These are phyloP conservation scores for Microcera coccophila DNA, from an alignment of 2,329 filamentous ascomycete genomes.

Conservation along the genomic window DNA sequence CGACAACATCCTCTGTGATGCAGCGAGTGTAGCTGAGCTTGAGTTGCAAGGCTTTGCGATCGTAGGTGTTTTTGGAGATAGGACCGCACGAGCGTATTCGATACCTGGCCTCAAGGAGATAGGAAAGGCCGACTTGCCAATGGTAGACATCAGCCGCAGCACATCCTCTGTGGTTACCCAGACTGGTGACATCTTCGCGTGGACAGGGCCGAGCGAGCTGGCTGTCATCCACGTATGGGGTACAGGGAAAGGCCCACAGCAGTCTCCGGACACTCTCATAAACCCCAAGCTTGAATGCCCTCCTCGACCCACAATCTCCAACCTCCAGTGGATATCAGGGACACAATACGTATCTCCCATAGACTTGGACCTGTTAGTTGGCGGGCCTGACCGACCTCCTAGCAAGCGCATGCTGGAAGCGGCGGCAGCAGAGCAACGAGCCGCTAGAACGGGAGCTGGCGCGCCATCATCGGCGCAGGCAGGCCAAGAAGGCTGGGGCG, in stretches of 20 bases:
- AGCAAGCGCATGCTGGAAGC: conserved; percentile 86
- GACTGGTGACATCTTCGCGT: conserved; percentile 79
- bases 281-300: conserved; percentile 73
- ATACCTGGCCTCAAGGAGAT: conserved; percentile 89
- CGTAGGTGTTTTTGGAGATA: conserved; percentile 80
- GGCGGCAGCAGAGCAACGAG: conserved; percentile 67
- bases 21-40: conserved; percentile 71
- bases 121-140: conserved; percentile 60
- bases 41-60: conserved; percentile 74
- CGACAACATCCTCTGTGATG: conserved; percentile 76
- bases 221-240: conserved; percentile 84
- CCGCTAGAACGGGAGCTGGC: conserved; percentile 39
- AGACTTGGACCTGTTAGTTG: conserved; percentile 87
- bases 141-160: conserved; percentile 71
- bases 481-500: conserved; percentile 62
- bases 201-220: conserved; percentile 84
- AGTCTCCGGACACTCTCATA: conserved; percentile 67
- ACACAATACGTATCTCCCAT: conserved; percentile 84
- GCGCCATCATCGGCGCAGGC: conserved; percentile 23
- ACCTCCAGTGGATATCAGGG: conserved; percentile 92
- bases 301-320: conserved; percentile 86
- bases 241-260: conserved; percentile 60
- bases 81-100: conserved; percentile 72
- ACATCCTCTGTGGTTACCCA: conserved; percentile 66
- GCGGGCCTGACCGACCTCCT: conserved; percentile 80